Conservation (phyloP, 2,329 filamentous ascomycete species). For the Mycogone perniciosa region DNA sequence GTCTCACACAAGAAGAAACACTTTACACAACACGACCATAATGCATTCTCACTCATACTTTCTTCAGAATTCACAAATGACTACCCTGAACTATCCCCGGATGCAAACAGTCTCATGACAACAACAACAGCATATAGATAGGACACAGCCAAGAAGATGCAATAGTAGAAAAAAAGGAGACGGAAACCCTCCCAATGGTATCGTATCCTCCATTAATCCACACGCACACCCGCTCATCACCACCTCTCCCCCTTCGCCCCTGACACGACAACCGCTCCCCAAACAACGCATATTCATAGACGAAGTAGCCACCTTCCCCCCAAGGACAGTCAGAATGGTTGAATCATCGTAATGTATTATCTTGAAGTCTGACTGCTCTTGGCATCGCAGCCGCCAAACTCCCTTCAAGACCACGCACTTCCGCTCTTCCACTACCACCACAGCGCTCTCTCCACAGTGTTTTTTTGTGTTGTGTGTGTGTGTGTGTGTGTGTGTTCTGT, state of each 20-base stretch:
- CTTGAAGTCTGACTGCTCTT: conserved; percentile 27
- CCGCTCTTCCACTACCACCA: conserved; percentile 12
- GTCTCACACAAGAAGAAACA: too few species aligned
- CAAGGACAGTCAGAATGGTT: conserved; percentile 14
- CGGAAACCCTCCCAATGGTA: not conserved
- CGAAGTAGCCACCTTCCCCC: too few species aligned
- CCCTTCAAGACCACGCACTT: conserved; percentile 15
- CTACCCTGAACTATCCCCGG: too few species aligned
- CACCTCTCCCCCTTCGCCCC: not conserved
- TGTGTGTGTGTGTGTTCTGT: conserved; percentile 11
- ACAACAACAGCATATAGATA: too few species aligned
- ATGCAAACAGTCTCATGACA: too few species aligned
- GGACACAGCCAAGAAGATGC: too few species aligned
- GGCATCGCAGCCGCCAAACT: conserved; percentile 27
- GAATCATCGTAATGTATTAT: conserved; percentile 34
- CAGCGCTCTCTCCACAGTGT: conserved; percentile 14
- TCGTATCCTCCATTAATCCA: not conserved
- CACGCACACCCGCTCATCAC: not conserved
- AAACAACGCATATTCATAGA: not conserved
- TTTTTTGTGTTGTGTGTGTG: conserved; percentile 10
- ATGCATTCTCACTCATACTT: too few species aligned
- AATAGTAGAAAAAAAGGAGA: too few species aligned
- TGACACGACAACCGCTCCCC: not conserved
- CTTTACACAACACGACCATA: too few species aligned
- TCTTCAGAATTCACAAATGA: too few species aligned